A percentile compares a stretch with the other conserved stretches of the same genome.
Evolutionary conservation across 805 yeast species (phyloP).

Genomic region (Teunomyces kruisii): DNA sequence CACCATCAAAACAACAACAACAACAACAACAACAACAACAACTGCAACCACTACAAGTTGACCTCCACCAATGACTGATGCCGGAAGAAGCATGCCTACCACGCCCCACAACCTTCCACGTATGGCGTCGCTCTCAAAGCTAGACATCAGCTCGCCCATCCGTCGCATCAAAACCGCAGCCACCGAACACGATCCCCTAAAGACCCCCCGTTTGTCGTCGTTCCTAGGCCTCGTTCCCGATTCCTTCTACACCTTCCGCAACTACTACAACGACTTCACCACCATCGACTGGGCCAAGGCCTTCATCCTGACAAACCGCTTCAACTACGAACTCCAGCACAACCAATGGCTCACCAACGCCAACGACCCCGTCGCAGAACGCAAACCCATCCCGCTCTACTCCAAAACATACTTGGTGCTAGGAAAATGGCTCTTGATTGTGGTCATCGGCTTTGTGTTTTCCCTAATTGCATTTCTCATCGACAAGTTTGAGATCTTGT

Average conservation of each 20-base stretch:
- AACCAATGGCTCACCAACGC: conserved; percentile 21
- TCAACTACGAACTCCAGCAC: conserved; percentile 38
- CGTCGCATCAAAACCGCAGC: neutral
- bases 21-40: too few species aligned
- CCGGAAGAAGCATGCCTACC: neutral
- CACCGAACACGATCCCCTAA: neutral
- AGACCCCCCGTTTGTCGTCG: conserved; percentile 49
- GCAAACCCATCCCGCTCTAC: conserved; percentile 19
- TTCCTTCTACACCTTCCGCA: conserved; percentile 22
- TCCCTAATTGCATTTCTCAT: conserved; percentile 51
- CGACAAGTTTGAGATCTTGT: conserved; percentile 45
- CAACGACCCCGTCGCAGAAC: conserved; percentile 3
- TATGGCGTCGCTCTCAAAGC: neutral
- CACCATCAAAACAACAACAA: too few species aligned
- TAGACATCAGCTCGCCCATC: conserved; percentile 1
- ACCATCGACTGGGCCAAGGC: conserved; percentile 61
- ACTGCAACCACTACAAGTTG: too few species aligned
- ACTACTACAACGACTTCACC: conserved; percentile 59
- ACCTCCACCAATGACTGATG: neutral
- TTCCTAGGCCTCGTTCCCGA: conserved; percentile 41
- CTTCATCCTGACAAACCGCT: conserved; percentile 41
- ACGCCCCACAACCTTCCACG: neutral
- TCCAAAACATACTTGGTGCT: conserved; percentile 31
- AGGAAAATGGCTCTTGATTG: conserved; percentile 52
- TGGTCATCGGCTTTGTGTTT: conserved; percentile 44